Conservation (phyloP, 192 early-diverging fungal species). For the Podila horticola region DNA sequence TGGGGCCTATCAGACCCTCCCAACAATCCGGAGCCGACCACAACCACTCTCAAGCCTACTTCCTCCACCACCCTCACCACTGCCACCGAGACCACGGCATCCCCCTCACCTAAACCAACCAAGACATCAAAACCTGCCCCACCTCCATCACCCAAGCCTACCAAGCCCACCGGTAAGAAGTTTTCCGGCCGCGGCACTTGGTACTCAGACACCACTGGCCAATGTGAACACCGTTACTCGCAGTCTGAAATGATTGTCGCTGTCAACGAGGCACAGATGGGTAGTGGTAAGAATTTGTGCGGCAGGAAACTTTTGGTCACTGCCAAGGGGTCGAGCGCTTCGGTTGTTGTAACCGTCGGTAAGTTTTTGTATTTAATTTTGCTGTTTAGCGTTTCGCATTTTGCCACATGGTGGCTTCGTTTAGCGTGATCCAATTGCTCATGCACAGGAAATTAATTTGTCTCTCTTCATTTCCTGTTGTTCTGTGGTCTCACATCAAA, state of each 20-base stretch:
- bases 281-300: constrained; percentile 31
- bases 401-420: no score
- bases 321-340: constrained; percentile 18
- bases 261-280: constrained; percentile 50
- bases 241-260: constrained; percentile 49
- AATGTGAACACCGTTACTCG: constrained; percentile 40
- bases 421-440: no score
- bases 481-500: not conserved
- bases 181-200: constrained; percentile 38
- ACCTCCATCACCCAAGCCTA: constrained; percentile 1
- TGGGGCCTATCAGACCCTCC: constrained; percentile 29
- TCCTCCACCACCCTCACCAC: constrained; percentile 3
- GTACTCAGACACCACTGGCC: constrained; percentile 49
- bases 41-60: not conserved
- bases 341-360: constrained; percentile 34
- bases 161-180: constrained; percentile 11
- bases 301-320: constrained; percentile 40
- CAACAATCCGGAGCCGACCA: not conserved
- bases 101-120: not conserved
- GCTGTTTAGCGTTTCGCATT: no score
- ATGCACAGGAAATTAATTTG: not conserved
- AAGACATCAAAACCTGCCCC: constrained; percentile 1
- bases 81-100: constrained; percentile 1
- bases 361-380: not conserved
- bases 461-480: not conserved